Conservation (phyloP, 257 asterid species). For the Rhazya stricta region DNA sequence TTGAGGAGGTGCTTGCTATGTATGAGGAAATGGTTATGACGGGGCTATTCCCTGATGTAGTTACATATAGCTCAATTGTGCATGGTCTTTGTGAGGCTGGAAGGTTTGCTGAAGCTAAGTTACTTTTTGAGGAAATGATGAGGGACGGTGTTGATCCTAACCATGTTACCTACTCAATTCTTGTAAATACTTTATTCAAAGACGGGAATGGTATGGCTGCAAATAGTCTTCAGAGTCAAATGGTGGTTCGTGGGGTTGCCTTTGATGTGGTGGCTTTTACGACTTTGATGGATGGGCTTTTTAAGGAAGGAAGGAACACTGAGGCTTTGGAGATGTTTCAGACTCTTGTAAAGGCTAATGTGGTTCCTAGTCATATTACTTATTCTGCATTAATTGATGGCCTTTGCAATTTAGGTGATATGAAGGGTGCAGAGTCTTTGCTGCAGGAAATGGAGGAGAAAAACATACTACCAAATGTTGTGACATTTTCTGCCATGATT, state of each 20-base stretch:
- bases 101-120: conserved; percentile 53
- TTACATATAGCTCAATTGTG: conserved; percentile 54
- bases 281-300: conserved; percentile 71
- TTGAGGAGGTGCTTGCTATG: conserved; percentile 51
- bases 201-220: conserved; percentile 49
- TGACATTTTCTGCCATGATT: conserved; percentile 64
- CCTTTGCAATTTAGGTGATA: conserved; percentile 60
- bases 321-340: conserved; percentile 64
- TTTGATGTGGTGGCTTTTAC: conserved; percentile 71
- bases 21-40: conserved; percentile 51
- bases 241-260: conserved; percentile 72
- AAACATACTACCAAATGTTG: conserved; percentile 50
- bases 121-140: conserved; percentile 52
- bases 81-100: conserved; percentile 58
- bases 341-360: conserved; percentile 38
- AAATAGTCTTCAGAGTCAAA: conserved; percentile 60
- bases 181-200: conserved; percentile 55
- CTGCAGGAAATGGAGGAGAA: conserved; percentile 61
- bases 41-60: conserved; percentile 69
- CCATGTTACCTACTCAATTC: conserved; percentile 60
- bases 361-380: conserved; percentile 48
- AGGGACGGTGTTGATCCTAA: conserved; percentile 60
- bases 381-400: conserved; percentile 74
- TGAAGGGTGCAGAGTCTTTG: conserved; percentile 47
- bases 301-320: conserved; percentile 51